These are phyloP conservation scores for Jaenimonas drosophilae DNA, from an alignment of 208 protist genomes.

Conservation along the genomic window DNA sequence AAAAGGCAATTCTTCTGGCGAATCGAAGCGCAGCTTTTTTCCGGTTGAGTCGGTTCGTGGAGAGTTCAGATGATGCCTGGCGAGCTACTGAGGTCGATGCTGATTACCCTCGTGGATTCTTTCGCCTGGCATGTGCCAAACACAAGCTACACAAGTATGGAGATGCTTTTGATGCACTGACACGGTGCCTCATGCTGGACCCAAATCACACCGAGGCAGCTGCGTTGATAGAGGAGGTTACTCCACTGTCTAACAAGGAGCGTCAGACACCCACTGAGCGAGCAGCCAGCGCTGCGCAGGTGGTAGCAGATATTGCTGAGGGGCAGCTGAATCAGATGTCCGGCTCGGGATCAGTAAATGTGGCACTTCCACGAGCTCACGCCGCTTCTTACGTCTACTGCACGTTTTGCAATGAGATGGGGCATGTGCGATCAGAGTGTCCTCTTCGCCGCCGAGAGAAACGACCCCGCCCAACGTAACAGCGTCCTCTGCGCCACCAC, in stretches of 20 bases:
- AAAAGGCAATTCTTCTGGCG: slow-evolving; percentile 41
- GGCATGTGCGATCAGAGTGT: slow-evolving; percentile 63
- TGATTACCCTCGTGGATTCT: slow-evolving; percentile 63
- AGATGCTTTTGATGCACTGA: slow-evolving; percentile 39
- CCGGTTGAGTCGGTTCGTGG: slow-evolving; percentile 22
- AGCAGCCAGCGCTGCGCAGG: slow-evolving; percentile 18
- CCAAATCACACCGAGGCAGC: slow-evolving; percentile 31
- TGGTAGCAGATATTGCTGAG: slow-evolving; percentile 25
- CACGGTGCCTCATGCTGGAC: slow-evolving; percentile 45
- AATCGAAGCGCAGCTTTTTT: slow-evolving; percentile 75
- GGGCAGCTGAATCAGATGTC: slow-evolving; percentile 22
- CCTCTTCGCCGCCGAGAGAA: slow-evolving; percentile 45
- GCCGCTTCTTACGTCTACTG: slow-evolving; percentile 63
- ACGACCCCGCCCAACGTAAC: too few species aligned
- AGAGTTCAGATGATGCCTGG: slow-evolving; percentile 50
- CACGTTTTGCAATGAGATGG: slow-evolving; percentile 73
- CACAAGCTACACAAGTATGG: slow-evolving; percentile 28
- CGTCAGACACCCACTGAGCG: slow-evolving; percentile 40
- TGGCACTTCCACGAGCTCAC: slow-evolving; percentile 17
- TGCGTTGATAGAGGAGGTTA: slow-evolving; percentile 29
- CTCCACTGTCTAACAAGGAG: slow-evolving; percentile 16
- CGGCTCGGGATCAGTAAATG: slow-evolving; percentile 4
- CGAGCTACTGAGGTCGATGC: slow-evolving; percentile 29
- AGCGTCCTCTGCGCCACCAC: too few species aligned
- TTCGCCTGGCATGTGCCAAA: slow-evolving; percentile 49